A percentile compares a stretch with the other conserved stretches of the same genome.
Conservation (phyloP, 305 asterid species). For the Euphrasia arctica region DNA sequence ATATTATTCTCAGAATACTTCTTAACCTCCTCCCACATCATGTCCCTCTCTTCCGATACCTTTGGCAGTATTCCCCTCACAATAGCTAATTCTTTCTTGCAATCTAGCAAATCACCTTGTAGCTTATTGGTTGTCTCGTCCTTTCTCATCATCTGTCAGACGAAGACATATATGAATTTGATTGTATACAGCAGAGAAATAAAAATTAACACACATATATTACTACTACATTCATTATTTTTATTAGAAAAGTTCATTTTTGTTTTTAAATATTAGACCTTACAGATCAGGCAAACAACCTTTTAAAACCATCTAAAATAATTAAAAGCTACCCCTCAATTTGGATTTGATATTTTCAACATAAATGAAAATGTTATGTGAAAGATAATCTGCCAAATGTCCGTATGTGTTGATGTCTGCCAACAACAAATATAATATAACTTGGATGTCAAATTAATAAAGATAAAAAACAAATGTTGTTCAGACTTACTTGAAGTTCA, state of each 20-base stretch:
- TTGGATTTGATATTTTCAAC: neutral
- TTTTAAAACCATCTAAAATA: too few relatives aligned
- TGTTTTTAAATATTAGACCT: too few relatives aligned
- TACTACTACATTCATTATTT: too few relatives aligned
- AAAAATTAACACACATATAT: neutral
- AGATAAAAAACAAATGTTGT: slow-evolving; percentile 2
- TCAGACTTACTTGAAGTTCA: slow-evolving; percentile 68
- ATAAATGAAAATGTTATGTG: neutral
- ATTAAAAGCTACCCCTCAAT: neutral
- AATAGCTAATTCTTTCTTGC: slow-evolving; percentile 61
- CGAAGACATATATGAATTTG: neutral
- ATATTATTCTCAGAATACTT: slow-evolving; percentile 70
- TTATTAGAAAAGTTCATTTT: too few relatives aligned
- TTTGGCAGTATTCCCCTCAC: slow-evolving; percentile 76
- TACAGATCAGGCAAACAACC: too few relatives aligned
- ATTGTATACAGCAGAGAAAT: neutral
- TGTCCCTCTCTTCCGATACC: slow-evolving; percentile 86
- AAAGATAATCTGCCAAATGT: neutral
- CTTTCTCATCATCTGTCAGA: slow-evolving; percentile 67
- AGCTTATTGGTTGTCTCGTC: slow-evolving; percentile 72
- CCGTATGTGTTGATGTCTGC: neutral
- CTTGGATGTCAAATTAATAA: neutral
- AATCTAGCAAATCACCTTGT: slow-evolving; percentile 72
- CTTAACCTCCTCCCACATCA: slow-evolving; percentile 88
- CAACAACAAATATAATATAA: neutral